Evolutionary conservation across 2,329 filamentous ascomycete species (phyloP).

Genomic region (Lasiodiplodia hormozganensis): DNA sequence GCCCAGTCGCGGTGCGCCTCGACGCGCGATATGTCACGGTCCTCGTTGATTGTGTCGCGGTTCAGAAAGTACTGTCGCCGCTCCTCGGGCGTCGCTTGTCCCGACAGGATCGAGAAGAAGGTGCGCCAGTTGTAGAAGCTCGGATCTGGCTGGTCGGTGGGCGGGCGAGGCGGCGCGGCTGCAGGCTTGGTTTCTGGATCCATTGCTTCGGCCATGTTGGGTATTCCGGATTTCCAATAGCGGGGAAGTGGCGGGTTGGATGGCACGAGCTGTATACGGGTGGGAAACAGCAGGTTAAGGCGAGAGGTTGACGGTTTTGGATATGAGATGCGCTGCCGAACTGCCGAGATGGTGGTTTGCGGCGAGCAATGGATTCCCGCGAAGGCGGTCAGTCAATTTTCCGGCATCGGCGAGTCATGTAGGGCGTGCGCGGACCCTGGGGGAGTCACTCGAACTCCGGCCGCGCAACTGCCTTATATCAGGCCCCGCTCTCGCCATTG

Average conservation of each 20-base stretch:
- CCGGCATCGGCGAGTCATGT: constrained; percentile 24
- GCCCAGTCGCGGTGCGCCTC: constrained; percentile 84
- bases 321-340: background rate
- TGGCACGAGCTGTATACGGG: background rate
- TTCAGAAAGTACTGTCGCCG: constrained; percentile 78
- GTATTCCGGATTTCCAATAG: background rate
- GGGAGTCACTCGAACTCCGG: constrained; percentile 5
- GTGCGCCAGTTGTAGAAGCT: constrained; percentile 72
- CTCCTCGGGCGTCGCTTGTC: constrained; percentile 72
- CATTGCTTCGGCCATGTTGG: constrained; percentile 24
- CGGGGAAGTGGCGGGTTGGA: background rate
- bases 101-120: constrained; percentile 83
- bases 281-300: background rate
- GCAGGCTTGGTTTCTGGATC: constrained; percentile 14
- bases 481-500: constrained; percentile 24
- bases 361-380: constrained; percentile 8
- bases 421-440: constrained; percentile 7
- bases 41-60: constrained; percentile 77
- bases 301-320: background rate
- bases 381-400: constrained; percentile 27
- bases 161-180: constrained; percentile 32
- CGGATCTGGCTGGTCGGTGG: constrained; percentile 40
- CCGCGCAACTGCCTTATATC: background rate
- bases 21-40: constrained; percentile 78
- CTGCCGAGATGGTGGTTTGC: background rate